phyloP scores from a whole-genome alignment of 2,329 filamentous ascomycete genomes.

The Venturia carpophila region DNA sequence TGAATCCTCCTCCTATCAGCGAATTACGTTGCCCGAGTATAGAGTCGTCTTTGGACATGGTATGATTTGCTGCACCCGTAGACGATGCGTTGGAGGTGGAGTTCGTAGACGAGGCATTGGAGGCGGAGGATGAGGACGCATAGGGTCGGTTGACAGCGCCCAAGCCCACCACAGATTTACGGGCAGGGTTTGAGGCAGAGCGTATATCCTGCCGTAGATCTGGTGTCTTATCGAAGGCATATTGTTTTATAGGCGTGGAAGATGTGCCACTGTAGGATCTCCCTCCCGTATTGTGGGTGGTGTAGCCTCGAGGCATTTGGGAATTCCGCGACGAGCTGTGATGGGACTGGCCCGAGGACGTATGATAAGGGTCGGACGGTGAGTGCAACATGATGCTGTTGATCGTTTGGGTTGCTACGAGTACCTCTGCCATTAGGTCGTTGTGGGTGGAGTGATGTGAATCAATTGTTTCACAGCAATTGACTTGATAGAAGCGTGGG shows the following conservation, averaged over 20 bases:
- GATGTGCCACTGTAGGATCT: slow-evolving; percentile 35
- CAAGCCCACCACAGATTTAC: slow-evolving; percentile 22
- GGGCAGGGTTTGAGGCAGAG: slow-evolving; percentile 42
- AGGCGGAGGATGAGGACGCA: slow-evolving; percentile 36
- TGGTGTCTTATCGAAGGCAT: slow-evolving; percentile 45
- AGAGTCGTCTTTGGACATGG: slow-evolving; percentile 44
- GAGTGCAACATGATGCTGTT: slow-evolving; percentile 15
- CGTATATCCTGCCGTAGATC: slow-evolving; percentile 50
- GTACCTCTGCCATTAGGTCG: slow-evolving; percentile 33
- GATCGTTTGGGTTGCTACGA: slow-evolving; percentile 14
- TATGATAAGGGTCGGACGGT: slow-evolving; percentile 14
- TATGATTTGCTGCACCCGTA: slow-evolving; percentile 23
- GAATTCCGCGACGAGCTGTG: slow-evolving; percentile 13
- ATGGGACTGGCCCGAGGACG: slow-evolving; percentile 16
- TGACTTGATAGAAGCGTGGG: background rate
- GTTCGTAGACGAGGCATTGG: slow-evolving; percentile 39
- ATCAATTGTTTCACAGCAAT: slow-evolving; percentile 4
- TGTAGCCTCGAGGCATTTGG: slow-evolving; percentile 7
- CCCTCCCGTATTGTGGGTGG: slow-evolving; percentile 26
- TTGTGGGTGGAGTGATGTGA: slow-evolving; percentile 7
- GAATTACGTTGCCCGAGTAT: slow-evolving; percentile 36
- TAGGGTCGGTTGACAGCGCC: slow-evolving; percentile 23
- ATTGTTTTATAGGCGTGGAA: slow-evolving; percentile 41
- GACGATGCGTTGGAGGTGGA: slow-evolving; percentile 43
- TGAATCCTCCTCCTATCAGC: slow-evolving; percentile 27